A percentile compares a stretch with the other conserved stretches of the same genome.
These are phyloP conservation scores for Parasitella parasitica DNA, from an alignment of 371 early-diverging fungal species.

Conservation along the genomic window DNA sequence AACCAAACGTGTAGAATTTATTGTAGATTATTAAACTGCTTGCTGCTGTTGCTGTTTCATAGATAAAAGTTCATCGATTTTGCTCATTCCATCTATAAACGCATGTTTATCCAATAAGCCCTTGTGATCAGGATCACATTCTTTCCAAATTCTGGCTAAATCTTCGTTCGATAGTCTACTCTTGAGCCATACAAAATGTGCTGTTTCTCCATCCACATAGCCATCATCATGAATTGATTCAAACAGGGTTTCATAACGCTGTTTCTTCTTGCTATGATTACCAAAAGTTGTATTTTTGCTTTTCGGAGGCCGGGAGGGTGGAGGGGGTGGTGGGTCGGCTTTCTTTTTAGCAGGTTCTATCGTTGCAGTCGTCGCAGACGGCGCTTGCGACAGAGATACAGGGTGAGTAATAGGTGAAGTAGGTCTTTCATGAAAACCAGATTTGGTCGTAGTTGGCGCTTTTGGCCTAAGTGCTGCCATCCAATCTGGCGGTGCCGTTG, in stretches of 20 bases:
- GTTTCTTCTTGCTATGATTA: too few species aligned
- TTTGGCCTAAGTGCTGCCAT: not conserved
- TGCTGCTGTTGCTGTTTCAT: constrained; percentile 5
- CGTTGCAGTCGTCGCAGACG: not conserved
- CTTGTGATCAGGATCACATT: constrained; percentile 38
- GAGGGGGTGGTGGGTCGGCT: constrained; percentile 37
- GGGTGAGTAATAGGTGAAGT: not conserved
- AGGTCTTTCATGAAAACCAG: not conserved
- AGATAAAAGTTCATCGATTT: constrained; percentile 35
- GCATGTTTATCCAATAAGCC: constrained; percentile 43
- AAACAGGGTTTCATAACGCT: constrained; percentile 42
- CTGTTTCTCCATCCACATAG: constrained; percentile 39
- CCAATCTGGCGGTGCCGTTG: not conserved
- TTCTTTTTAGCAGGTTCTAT: constrained; percentile 12
- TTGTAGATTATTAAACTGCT: not conserved
- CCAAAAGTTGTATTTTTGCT: not conserved
- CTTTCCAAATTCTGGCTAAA: constrained; percentile 42
- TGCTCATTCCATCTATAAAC: constrained; percentile 48
- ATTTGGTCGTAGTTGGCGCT: not conserved
- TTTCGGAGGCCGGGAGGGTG: constrained; percentile 31
- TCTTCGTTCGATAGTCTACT: constrained; percentile 33
- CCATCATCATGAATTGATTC: constrained; percentile 40
- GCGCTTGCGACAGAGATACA: not conserved
- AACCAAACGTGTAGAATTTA: not conserved
- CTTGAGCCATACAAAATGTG: constrained; percentile 32